Evolutionary conservation across 331 rosid genomes (phyloP), one percentile per base, ranked within the genome.

Genomic region (Erythrophleum ivorense): DNA sequence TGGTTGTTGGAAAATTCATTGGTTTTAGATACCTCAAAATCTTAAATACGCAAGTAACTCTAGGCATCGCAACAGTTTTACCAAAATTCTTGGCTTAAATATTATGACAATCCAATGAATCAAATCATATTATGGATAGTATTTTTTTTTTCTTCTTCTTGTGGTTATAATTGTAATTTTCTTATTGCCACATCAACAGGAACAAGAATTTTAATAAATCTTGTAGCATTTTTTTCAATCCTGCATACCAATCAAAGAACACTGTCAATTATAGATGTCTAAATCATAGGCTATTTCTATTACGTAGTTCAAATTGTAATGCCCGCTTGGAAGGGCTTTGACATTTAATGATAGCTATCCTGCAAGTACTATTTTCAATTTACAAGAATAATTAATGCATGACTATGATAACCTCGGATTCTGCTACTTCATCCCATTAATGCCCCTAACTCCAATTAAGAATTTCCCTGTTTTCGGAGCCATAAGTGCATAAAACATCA

Each of bases 381-480:
- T 53, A 55, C 62, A 55, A 55, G 31, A n/a, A 55, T 6, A 55
- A n/a, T 18, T 18, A 55, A 21, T 58, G 33, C 64, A n/a, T 58
- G 5, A 19, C 33, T 21, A 21, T 55, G 48, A 34, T 29, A 48
- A 12, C 38, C n/a, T 48, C 19, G 75, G 40, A 48, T 45, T 45
- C 55, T 69, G 55, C 74, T 68, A n/a, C 54, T 43, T 43, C 73
- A n/a, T 16, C 13, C 49, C 75, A 70, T 21, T 3, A 69, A 70
- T 21, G 58, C 57, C 75, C 21, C 55, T 8, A 16, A 9, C 34
- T 21, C 40, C 75, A 21, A 21, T 12, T 9, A 24, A 10, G 53
- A 24, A 19, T 36, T 10, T 46, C 6, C 69, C 40, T 45, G 21
- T 70, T 70, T 46, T 12, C 75, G n/a, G 16, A 46, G 57, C 19